Base-by-base conservation (phyloP, 2,329 filamentous ascomycete genomes). In the Tolypocladium sp. region DNA sequence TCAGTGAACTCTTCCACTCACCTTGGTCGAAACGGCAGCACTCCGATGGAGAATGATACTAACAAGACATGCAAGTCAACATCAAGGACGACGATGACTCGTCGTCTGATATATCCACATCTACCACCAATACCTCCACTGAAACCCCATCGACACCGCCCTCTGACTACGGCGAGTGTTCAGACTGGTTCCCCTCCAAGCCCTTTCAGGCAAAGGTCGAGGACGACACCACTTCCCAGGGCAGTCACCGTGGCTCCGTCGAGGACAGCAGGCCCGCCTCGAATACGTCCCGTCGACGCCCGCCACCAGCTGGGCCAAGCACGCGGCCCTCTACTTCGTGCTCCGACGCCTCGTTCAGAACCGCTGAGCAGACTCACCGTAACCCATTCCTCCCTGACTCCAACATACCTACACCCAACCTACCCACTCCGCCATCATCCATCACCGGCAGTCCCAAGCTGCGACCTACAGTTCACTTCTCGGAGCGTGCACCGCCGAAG, bases 391-490 rank as follows among this genome's bases (percentile, higher is more conserved):
- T 6, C 27, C 17, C 15, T n/a, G 17, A 13, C 9, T 30, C 27
- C 17, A 20, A 30, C 15, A 33, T 2, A 30, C 25, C 5, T 35
- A 8, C 27, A 4, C 4, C 15, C 30, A 27, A 5, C n/a, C 2
- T 20, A 3, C 46, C 53, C 2, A 58, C 56, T 0, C 61, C 61
- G 4, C 57, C 60, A 2, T 53, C 57, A 15, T 62, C 62, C 8
- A 55, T 41, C 13, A 30, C 60, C 25, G 46, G 51, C 22, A 63
- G 61, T 42, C 60, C 61, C 20, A 60, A 40, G 55, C 22, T 60
- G 4, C 66, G 68, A 0, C 70, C 65, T 7, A 67, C 67, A 0
- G 71, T 73, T 8, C 70, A 69, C 49, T 73, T 73, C 59, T 70
- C 68, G 3, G 66, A 72, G 13, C 62, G 64, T 2, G 66, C 57